Conservation (phyloP, 2,329 filamentous ascomycete genomes). For the Colletotrichum sp. region DNA sequence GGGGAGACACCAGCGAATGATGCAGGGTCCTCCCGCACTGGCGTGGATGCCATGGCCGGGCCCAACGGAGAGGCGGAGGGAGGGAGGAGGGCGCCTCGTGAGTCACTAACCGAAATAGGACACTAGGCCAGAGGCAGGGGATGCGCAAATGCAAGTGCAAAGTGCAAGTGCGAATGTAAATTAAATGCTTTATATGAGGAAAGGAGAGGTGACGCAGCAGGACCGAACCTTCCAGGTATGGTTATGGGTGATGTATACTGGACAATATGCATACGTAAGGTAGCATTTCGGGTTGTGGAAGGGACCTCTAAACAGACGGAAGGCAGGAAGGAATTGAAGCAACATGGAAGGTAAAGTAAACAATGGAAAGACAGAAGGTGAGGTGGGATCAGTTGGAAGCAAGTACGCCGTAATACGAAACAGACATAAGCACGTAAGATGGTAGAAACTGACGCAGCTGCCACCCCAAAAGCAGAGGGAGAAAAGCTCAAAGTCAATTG, state of each 20-base stretch:
- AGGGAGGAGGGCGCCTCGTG: not conserved
- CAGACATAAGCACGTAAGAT: not conserved
- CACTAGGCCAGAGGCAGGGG: not conserved
- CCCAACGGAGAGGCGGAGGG: not conserved
- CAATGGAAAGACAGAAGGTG: not conserved
- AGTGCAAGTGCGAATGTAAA: not conserved
- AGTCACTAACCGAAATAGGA: not conserved
- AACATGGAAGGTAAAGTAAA: not conserved
- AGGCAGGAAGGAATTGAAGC: not conserved
- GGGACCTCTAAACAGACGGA: not conserved
- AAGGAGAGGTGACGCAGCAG: not conserved
- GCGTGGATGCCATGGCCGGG: not conserved
- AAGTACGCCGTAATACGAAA: not conserved
- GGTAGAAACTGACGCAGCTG: not conserved
- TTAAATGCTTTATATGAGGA: not conserved
- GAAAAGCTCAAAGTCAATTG: not conserved
- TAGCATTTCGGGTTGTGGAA: not conserved
- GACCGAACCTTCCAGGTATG: not conserved
- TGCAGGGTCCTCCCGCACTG: conserved; percentile 4
- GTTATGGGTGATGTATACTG: not conserved
- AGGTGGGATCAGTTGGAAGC: not conserved
- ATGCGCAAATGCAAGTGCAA: not conserved
- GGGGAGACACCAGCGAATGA: not conserved
- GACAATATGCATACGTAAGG: not conserved
- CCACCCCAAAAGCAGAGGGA: not conserved